Conservation (phyloP, 495 filamentous ascomycete species). For the Saxispiralis lemnorum region DNA sequence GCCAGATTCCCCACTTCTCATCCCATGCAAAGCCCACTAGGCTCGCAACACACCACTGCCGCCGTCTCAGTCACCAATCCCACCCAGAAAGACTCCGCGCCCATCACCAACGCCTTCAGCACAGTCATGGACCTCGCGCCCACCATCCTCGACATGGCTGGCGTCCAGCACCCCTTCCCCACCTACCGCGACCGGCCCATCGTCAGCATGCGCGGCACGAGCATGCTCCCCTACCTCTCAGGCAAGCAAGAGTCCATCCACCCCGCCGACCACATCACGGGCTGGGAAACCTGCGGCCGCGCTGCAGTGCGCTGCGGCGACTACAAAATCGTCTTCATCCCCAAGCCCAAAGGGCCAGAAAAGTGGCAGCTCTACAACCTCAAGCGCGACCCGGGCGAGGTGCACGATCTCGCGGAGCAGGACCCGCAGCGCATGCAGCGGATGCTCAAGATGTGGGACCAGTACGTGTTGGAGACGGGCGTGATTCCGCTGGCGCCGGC, state of each 20-base stretch:
- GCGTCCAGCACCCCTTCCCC: conserved; percentile 39
- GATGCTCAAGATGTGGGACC: conserved; percentile 36
- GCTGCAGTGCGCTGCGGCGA: conserved; percentile 20
- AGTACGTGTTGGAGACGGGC: conserved; percentile 43
- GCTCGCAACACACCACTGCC: conserved; percentile 38
- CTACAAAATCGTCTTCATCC: conserved; percentile 23
- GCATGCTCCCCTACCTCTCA: conserved; percentile 28
- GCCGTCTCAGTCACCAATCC: conserved; percentile 35
- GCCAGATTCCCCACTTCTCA: conserved; percentile 37
- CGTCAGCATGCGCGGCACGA: conserved; percentile 41
- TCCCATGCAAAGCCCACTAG: conserved; percentile 44
- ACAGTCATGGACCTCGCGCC: conserved; percentile 50
- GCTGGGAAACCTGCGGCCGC: conserved; percentile 26
- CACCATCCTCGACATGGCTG: conserved; percentile 43
- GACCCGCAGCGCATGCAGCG: conserved; percentile 17
- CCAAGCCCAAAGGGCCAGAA: conserved; percentile 20
- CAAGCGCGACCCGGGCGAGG: conserved; percentile 18
- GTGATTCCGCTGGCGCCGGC: conserved; percentile 28
- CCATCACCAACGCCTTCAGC: conserved; percentile 38
- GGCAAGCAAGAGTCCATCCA: conserved; percentile 27
- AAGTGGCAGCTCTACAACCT: conserved; percentile 24
- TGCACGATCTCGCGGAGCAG: conserved; percentile 19
- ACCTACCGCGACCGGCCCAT: conserved; percentile 38
- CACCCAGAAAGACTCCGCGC: conserved; percentile 6
- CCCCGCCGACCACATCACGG: conserved; percentile 24